Conservation (phyloP, 2,329 filamentous ascomycete species). For the Dothistroma septosporum region DNA sequence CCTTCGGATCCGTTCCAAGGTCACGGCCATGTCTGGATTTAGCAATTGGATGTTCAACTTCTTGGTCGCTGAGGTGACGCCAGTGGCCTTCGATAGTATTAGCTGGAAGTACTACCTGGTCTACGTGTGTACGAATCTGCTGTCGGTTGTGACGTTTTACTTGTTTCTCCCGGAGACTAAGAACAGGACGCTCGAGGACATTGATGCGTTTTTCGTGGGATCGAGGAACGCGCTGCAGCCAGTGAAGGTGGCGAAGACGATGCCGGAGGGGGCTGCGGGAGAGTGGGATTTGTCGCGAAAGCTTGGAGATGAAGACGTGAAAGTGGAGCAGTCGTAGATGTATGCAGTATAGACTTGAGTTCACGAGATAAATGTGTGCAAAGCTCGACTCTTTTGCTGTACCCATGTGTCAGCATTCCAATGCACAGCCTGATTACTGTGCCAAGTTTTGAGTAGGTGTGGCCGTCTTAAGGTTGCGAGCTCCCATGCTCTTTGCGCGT, state of each 20-base stretch:
- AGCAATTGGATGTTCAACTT: conserved; percentile 60
- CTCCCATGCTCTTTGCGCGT: not conserved
- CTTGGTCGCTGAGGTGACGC: conserved; percentile 41
- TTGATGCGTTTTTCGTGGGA: conserved; percentile 30
- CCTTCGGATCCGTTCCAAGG: conserved; percentile 28
- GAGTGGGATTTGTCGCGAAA: conserved; percentile 17
- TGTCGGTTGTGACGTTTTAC: conserved; percentile 47
- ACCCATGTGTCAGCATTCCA: too few relatives aligned
- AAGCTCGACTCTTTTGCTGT: too few relatives aligned
- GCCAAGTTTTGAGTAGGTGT: too few relatives aligned
- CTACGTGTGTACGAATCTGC: conserved; percentile 58
- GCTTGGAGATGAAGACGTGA: conserved; percentile 8
- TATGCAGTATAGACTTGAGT: too few relatives aligned
- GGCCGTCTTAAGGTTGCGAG: too few relatives aligned
- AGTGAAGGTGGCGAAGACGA: conserved; percentile 20
- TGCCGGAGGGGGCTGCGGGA: conserved; percentile 22
- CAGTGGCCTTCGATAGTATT: conserved; percentile 55
- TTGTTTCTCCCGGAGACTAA: conserved; percentile 29
- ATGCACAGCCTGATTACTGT: too few relatives aligned
- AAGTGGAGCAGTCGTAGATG: conserved; percentile 10
- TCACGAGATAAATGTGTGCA: too few relatives aligned
- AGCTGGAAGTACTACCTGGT: conserved; percentile 36
- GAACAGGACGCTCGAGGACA: conserved; percentile 29
- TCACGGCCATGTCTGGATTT: conserved; percentile 40
- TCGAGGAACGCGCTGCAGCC: conserved; percentile 23